Evolutionary conservation across 345 rosid species (phyloP), one percentile per base, ranked within the genome.

Genomic region (Ailanthus altissimus): DNA sequence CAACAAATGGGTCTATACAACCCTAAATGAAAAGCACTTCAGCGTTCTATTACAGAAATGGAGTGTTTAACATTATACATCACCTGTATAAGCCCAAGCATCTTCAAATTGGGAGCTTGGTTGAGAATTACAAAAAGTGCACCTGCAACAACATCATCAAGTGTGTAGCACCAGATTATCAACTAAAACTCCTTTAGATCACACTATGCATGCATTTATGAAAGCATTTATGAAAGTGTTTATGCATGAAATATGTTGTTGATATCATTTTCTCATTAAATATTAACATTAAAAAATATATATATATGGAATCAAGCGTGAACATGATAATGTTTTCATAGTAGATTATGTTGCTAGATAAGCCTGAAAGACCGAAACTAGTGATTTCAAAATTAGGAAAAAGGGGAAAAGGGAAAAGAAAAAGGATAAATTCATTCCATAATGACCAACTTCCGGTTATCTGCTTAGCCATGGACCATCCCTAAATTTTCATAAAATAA

Each of bases 1-100:
- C 70, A 8, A 75, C 54, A 49, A 54, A 53, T 69, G 3, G 6
- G 8, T 12, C 51, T 1, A 50, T 43, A 45, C 58, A 32, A 11
- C 53, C 53, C 57, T 25, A 68, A 53, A 60, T 47, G 8, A 75
- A n/a, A 1, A 70, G 78, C 14, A 65, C 38, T 67, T 75, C 38
- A 45, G 58, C n/a, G 40, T 54, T 18, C 26, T n/a, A 56, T 28
- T 74, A 75, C 21, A 77, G 58, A 75, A 74, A 16, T 7, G 50
- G 75, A 67, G 67, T 57, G 25, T 18, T 57, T 23, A 63, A 67
- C 74, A 25, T 70, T 59, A 28, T 15, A 67, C 77, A 36, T 85
- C 79, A 93, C 96, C 97, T 95, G 98, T 79, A 95, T 84, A 66
- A 95, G 93, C 42, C 99, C 98, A 83, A 95, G 99, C 94, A 92